Percentiles rank a stretch among this genome's conserved stretches.
phyloP scores from a whole-genome alignment of 352 stramenopile genomes.

The Phytophthora pini region DNA sequence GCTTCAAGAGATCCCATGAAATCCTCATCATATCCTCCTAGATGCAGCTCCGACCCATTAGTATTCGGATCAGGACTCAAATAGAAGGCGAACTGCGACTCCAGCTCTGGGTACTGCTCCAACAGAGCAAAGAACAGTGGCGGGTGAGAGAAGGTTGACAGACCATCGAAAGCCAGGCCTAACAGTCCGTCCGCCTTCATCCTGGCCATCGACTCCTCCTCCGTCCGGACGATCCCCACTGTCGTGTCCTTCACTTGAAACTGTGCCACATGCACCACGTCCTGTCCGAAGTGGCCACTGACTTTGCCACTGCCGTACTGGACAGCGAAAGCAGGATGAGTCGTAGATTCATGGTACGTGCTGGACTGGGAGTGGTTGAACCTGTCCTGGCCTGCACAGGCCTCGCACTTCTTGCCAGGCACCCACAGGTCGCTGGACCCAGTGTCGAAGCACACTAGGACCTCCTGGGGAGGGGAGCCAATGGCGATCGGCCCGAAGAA shows the following conservation, averaged over 20 bases:
- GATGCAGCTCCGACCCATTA: conserved; percentile 74
- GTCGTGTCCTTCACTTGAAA: conserved; percentile 54
- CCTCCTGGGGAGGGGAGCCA: conserved; percentile 69
- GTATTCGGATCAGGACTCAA: conserved; percentile 90
- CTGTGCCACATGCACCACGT: conserved; percentile 58
- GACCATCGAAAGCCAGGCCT: conserved; percentile 94
- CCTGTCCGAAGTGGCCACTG: conserved; percentile 62
- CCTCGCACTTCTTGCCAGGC: conserved; percentile 52
- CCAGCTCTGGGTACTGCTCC: conserved; percentile 63
- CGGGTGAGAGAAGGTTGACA: conserved; percentile 85
- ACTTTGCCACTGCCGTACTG: conserved; percentile 82
- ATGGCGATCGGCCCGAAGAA: conserved; percentile 77
- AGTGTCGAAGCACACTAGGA: conserved; percentile 86
- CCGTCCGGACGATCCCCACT: conserved; percentile 65
- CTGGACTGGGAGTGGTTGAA: conserved; percentile 59
- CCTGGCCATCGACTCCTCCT: conserved; percentile 80
- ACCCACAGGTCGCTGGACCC: conserved; percentile 85
- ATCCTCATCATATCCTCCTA: conserved; percentile 69
- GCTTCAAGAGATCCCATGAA: conserved; percentile 57
- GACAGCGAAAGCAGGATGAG: conserved; percentile 62
- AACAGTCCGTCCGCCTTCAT: conserved; percentile 96
- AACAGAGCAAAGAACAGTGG: conserved; percentile 75
- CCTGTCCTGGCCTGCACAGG: conserved; percentile 60
- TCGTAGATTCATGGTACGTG: conserved; percentile 46
- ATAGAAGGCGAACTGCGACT: conserved; percentile 96